Conservation (phyloP, 2,329 filamentous ascomycete species). For the Aspergillus puulaauensis region DNA sequence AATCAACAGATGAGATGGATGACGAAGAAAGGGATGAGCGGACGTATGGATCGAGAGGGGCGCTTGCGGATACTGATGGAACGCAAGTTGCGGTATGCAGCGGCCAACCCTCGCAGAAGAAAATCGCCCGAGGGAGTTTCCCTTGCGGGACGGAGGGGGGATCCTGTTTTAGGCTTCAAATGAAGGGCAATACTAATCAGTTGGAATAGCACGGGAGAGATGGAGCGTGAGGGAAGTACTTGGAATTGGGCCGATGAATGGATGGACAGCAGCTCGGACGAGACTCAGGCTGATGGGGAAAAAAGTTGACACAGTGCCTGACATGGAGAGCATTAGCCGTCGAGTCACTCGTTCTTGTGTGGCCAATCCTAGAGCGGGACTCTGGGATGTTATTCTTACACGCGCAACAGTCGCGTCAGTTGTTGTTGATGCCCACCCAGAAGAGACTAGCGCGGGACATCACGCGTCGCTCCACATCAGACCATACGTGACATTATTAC, state of each 20-base stretch:
- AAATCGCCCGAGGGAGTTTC: constrained; percentile 22
- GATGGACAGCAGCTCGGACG: background rate
- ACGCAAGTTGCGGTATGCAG: constrained; percentile 29
- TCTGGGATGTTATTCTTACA: constrained; percentile 18
- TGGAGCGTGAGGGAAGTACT: constrained; percentile 2
- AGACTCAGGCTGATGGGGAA: background rate
- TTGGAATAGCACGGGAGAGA: constrained; percentile 2
- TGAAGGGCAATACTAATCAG: constrained; percentile 1
- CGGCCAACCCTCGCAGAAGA: constrained; percentile 18
- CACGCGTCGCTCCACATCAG: constrained; percentile 26
- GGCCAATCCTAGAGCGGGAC: constrained; percentile 19
- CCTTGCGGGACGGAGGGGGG: constrained; percentile 15
- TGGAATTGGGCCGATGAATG: background rate
- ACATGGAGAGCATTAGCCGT: constrained; percentile 2
- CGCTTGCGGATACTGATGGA: constrained; percentile 12
- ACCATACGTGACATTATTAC: background rate
- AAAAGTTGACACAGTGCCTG: constrained; percentile 14
- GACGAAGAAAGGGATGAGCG: constrained; percentile 7
- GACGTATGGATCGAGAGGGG: background rate
- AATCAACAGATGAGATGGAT: constrained; percentile 9
- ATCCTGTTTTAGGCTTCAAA: constrained; percentile 12
- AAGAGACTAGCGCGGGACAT: constrained; percentile 28
- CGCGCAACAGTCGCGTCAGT: constrained; percentile 31
- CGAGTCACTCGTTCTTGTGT: constrained; percentile 5
- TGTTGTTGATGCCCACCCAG: constrained; percentile 27